Percentiles rank a stretch among this genome's conserved stretches.
Evolutionary conservation across 2,329 filamentous ascomycete species (phyloP).

Genomic region (Cladosporium sp.): DNA sequence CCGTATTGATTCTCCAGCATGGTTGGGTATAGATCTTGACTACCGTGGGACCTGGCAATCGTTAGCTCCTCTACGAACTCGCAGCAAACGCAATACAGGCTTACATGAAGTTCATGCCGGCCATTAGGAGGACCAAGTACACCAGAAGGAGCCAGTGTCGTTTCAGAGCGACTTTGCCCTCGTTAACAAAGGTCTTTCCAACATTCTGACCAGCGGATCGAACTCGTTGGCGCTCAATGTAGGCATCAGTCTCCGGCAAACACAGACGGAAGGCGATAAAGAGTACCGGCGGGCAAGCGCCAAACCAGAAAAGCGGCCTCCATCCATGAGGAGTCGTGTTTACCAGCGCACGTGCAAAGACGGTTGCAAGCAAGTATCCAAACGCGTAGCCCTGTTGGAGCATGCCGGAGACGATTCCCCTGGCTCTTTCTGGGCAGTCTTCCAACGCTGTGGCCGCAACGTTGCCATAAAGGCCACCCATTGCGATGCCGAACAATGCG

Average conservation of each 20-base stretch:
- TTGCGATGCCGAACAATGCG: slow-evolving; percentile 57
- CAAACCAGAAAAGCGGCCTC: slow-evolving; percentile 87
- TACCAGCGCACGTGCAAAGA: slow-evolving; percentile 52
- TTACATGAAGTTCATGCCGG: slow-evolving; percentile 83
- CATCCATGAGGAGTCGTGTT: slow-evolving; percentile 73
- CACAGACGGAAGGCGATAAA: slow-evolving; percentile 73
- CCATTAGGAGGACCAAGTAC: slow-evolving; percentile 82
- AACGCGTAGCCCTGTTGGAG: slow-evolving; percentile 60
- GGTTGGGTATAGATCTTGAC: slow-evolving; percentile 58
- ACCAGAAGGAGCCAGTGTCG: slow-evolving; percentile 73
- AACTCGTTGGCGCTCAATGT: slow-evolving; percentile 58
- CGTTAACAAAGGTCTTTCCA: slow-evolving; percentile 62
- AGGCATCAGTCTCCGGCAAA: slow-evolving; percentile 73
- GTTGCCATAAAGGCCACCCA: slow-evolving; percentile 59
- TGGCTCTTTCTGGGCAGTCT: slow-evolving; percentile 53
- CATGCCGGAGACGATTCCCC: slow-evolving; percentile 56
- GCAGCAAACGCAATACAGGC: slow-evolving; percentile 12
- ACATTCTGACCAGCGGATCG: slow-evolving; percentile 56
- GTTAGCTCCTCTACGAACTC: background rate
- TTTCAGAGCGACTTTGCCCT: slow-evolving; percentile 72
- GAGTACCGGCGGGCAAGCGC: slow-evolving; percentile 68
- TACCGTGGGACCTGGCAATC: slow-evolving; percentile 54
- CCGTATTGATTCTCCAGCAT: slow-evolving; percentile 54
- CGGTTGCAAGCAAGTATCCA: slow-evolving; percentile 52
- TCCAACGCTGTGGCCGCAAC: slow-evolving; percentile 57